These are phyloP conservation scores for Candida broadrunensis DNA, from an alignment of 805 yeast species.

Conservation along the genomic window DNA sequence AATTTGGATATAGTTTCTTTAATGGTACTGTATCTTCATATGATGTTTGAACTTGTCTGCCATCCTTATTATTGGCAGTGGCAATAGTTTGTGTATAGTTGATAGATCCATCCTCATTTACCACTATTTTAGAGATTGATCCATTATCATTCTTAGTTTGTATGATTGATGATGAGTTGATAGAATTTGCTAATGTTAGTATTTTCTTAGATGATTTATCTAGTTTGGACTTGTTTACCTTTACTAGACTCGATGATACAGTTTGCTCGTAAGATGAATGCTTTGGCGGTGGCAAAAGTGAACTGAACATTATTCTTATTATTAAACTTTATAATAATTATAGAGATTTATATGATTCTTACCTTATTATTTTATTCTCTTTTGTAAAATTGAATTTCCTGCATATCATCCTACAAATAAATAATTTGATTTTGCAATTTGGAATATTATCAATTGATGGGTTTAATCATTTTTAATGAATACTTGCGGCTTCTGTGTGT, in stretches of 20 bases:
- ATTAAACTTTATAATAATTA: too few species aligned
- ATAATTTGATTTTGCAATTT: too few species aligned
- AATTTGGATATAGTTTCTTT: slow-evolving; percentile 37
- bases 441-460: too few species aligned
- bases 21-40: slow-evolving; percentile 62
- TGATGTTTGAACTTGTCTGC: slow-evolving; percentile 36
- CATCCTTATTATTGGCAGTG: slow-evolving; percentile 5
- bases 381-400: too few species aligned
- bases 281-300: slow-evolving; percentile 32
- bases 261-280: slow-evolving; percentile 12
- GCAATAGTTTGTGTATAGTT: slow-evolving; percentile 26
- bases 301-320: slow-evolving; percentile 35
- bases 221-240: neutral
- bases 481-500: too few species aligned
- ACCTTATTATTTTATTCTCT: too few species aligned
- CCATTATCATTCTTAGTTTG: slow-evolving; percentile 2
- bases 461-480: too few species aligned
- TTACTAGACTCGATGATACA: slow-evolving; percentile 2
- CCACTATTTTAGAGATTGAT: slow-evolving; percentile 17
- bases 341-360: too few species aligned
- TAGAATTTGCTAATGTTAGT: neutral
- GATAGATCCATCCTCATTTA: slow-evolving; percentile 24
- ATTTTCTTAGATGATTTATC: neutral
- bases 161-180: neutral
- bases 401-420: too few species aligned